Conservation (phyloP, 177 flowering plant species). For the Vitis hybrid region DNA sequence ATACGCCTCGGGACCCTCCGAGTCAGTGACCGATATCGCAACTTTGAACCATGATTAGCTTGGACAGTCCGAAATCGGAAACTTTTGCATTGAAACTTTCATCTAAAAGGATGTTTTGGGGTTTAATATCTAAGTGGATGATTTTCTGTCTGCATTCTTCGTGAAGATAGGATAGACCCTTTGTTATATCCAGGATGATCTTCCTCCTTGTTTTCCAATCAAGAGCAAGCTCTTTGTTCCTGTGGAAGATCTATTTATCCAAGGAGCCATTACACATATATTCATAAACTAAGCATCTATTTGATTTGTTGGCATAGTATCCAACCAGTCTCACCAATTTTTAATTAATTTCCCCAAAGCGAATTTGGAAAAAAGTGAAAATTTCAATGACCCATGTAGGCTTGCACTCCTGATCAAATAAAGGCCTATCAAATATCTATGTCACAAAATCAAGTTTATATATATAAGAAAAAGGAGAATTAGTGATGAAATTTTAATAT, state of each 20-base stretch:
- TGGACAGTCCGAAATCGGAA: no score
- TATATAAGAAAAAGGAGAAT: no score
- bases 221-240: neutral
- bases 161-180: constrained; percentile 11
- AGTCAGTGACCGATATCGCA: no score
- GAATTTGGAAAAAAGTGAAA: no score
- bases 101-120: constrained; percentile 14
- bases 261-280: constrained; percentile 10
- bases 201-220: constrained; percentile 2
- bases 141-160: constrained; percentile 4
- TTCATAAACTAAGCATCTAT: constrained; percentile 1
- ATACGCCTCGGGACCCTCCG: no score
- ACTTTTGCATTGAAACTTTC: neutral
- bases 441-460: no score
- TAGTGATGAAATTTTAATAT: no score
- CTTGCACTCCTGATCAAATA: no score
- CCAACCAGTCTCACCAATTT: constrained; percentile 4
- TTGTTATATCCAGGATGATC: constrained; percentile 4
- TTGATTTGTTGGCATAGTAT: constrained; percentile 5
- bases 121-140: constrained; percentile 9
- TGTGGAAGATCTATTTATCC: constrained; percentile 10
- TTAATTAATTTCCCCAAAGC: no score
- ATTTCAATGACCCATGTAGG: no score
- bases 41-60: no score
- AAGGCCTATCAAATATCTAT: no score